Evolutionary conservation across 768 basidiomycete genomes (phyloP).

Genomic region (Udeniomyces megalosporus): DNA sequence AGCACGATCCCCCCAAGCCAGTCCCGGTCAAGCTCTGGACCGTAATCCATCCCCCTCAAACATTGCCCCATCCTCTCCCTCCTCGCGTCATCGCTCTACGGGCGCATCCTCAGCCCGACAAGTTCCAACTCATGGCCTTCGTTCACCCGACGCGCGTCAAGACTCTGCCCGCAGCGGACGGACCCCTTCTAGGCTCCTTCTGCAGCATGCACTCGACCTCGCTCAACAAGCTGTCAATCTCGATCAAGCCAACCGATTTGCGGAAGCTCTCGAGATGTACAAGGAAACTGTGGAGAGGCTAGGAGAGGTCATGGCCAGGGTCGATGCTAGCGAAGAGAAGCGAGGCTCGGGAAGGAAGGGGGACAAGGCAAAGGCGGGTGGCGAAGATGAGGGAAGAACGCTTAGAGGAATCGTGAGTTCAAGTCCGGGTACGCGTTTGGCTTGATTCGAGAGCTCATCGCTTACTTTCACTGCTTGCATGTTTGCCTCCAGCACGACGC

Average conservation of each 20-base stretch:
- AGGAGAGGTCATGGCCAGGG: slow-evolving; percentile 1
- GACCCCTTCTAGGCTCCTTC: background rate
- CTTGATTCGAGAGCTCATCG: no score
- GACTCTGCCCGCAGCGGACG: no score
- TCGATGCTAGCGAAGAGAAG: background rate
- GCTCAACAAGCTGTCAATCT: background rate
- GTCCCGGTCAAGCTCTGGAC: no score
- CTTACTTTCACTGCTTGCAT: background rate
- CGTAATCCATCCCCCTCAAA: no score
- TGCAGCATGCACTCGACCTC: slow-evolving; percentile 3
- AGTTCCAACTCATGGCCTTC: background rate
- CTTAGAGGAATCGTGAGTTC: background rate
- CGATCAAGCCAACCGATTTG: background rate
- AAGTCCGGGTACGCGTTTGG: no score
- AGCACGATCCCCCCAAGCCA: no score
- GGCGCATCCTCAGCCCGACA: background rate
- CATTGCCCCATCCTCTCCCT: background rate
- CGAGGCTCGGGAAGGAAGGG: background rate
- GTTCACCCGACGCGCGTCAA: background rate
- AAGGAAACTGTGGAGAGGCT: background rate
- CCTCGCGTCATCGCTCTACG: background rate
- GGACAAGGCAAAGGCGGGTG: background rate
- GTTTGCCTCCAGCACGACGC: background rate
- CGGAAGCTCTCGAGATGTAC: slow-evolving; percentile 1
- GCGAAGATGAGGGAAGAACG: background rate